phyloP scores from a whole-genome alignment of 176 grass and related monocot genomes.

The Eleusine indica region DNA sequence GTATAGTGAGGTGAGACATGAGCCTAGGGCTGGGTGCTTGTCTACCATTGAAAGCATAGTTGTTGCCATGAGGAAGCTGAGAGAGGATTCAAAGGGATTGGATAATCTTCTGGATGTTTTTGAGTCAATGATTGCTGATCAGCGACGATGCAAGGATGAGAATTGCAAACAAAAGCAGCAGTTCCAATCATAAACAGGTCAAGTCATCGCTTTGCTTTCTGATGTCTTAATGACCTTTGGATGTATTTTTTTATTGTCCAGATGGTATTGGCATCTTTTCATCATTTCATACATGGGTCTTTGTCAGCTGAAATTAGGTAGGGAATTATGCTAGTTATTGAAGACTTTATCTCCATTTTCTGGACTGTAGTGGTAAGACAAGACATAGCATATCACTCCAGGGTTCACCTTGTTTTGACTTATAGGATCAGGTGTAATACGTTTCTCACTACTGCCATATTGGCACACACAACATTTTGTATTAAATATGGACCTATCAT shows the following conservation, averaged over 20 bases:
- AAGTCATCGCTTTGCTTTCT: neutral
- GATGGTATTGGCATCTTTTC: slow-evolving; percentile 4
- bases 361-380: neutral
- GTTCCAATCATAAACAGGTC: neutral
- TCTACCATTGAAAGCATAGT: slow-evolving; percentile 94
- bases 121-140: slow-evolving; percentile 83
- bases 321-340: slow-evolving; percentile 9
- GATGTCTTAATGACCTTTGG: slow-evolving; percentile 29
- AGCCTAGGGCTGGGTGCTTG: slow-evolving; percentile 82
- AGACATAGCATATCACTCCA: neutral
- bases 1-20: slow-evolving; percentile 81
- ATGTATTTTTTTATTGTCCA: slow-evolving; percentile 38
- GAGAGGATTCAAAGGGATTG: slow-evolving; percentile 57
- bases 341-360: neutral
- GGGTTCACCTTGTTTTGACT: neutral
- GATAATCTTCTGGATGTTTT: slow-evolving; percentile 78
- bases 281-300: slow-evolving; percentile 5
- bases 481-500: neutral
- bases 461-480: slow-evolving; percentile 6
- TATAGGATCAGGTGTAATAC: neutral
- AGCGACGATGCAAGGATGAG: slow-evolving; percentile 76
- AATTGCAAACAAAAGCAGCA: slow-evolving; percentile 46
- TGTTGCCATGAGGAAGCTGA: slow-evolving; percentile 73
- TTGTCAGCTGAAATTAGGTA: neutral
- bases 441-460: neutral